These are phyloP conservation scores for Coemansia sp. DNA, from an alignment of 192 early-diverging fungal genomes.

Conservation along the genomic window DNA sequence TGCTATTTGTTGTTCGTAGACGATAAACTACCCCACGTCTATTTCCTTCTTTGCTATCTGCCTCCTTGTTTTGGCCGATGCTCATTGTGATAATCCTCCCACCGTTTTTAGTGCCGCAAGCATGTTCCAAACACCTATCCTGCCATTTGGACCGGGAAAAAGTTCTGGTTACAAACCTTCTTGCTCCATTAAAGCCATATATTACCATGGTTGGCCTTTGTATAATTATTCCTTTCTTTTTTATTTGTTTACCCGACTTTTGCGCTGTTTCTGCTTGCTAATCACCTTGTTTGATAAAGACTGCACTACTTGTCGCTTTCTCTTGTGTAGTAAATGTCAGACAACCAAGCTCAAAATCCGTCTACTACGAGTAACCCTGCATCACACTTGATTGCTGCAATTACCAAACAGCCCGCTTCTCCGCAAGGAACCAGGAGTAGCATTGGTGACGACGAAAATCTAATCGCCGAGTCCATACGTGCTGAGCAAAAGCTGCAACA, in stretches of 20 bases:
- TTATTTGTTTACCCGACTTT: not conserved
- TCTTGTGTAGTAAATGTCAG: constrained; percentile 50
- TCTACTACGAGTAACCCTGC: constrained; percentile 10
- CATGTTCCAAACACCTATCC: not conserved
- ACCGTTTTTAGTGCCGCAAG: not conserved
- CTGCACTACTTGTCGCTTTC: not conserved
- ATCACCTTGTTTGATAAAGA: not conserved
- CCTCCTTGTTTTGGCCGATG: not conserved
- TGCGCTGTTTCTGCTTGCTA: not conserved
- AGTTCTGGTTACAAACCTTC: not conserved
- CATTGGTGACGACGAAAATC: not conserved
- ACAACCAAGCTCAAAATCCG: constrained; percentile 26
- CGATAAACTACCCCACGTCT: not conserved
- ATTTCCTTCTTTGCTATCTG: not conserved
- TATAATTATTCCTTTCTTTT: too few species aligned
- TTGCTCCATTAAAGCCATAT: not conserved
- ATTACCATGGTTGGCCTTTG: not conserved
- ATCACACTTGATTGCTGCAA: constrained; percentile 1
- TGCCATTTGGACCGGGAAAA: not conserved
- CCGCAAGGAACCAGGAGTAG: not conserved
- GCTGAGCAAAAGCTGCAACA: constrained; percentile 1
- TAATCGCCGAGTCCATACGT: not conserved
- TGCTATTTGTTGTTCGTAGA: not conserved
- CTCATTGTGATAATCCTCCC: not conserved
- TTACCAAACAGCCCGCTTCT: not conserved